Conservation (phyloP, 352 stramenopile genomes). For the Pythium oligandrum region DNA sequence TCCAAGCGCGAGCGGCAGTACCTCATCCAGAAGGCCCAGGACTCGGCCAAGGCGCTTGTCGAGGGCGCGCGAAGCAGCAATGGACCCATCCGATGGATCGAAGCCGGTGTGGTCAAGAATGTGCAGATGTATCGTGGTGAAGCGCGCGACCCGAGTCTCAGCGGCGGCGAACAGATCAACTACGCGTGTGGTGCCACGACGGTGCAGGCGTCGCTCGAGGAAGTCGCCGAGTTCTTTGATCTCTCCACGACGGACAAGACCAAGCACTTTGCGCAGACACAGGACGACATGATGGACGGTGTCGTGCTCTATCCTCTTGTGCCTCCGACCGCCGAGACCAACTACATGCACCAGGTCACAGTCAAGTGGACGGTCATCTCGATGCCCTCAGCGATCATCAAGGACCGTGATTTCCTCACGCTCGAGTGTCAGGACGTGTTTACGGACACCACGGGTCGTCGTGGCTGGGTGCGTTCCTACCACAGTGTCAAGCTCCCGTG, state of each 20-base stretch:
- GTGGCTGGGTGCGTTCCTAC: conserved; percentile 65
- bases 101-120: conserved; percentile 41
- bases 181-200: conserved; percentile 57
- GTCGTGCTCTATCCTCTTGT: conserved; percentile 60
- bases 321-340: conserved; percentile 23
- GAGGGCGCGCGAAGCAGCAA: conserved; percentile 52
- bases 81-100: conserved; percentile 52
- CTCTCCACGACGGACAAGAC: conserved; percentile 49
- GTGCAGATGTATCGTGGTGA: conserved; percentile 73
- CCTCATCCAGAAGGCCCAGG: conserved; percentile 53
- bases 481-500: conserved; percentile 66
- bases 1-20: conserved; percentile 44
- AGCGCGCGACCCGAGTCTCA: conserved; percentile 33
- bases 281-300: conserved; percentile 46
- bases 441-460: conserved; percentile 45
- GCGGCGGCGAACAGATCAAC: conserved; percentile 37
- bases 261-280: conserved; percentile 29
- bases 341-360: conserved; percentile 55
- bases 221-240: conserved; percentile 70
- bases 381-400: conserved; percentile 52
- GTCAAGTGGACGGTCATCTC: conserved; percentile 60
- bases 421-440: conserved; percentile 78
- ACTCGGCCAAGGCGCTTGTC: conserved; percentile 54
- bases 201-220: conserved; percentile 55
- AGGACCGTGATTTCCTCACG: conserved; percentile 65